These are phyloP conservation scores for Panellus pusillus DNA, from an alignment of 768 basidiomycete genomes.

Conservation along the genomic window DNA sequence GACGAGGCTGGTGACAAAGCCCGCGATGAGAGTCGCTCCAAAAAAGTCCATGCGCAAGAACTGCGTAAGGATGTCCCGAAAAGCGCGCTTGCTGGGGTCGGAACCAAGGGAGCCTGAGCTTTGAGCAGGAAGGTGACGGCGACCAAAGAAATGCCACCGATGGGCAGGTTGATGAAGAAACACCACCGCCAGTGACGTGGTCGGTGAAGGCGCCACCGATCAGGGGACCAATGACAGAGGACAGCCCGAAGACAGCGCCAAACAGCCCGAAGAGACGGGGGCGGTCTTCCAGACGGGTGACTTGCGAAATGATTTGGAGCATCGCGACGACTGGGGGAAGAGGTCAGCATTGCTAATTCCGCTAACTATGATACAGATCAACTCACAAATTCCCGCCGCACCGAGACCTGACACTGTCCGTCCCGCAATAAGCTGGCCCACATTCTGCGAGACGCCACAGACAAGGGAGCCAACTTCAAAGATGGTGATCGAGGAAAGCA, in stretches of 20 bases:
- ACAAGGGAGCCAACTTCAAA: constrained; percentile 22
- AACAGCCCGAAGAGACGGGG: constrained; percentile 29
- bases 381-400: constrained; percentile 32
- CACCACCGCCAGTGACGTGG: constrained; percentile 7
- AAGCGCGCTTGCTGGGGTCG: constrained; percentile 12
- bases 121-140: constrained; percentile 15
- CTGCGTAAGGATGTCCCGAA: constrained; percentile 13
- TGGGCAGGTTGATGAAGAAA: constrained; percentile 21
- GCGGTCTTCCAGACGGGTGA: constrained; percentile 40
- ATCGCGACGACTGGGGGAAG: constrained; percentile 15
- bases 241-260: constrained; percentile 12
- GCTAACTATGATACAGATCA: constrained; percentile 18
- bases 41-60: constrained; percentile 34
- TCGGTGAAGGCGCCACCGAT: not conserved
- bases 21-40: constrained; percentile 37
- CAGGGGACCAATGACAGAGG: constrained; percentile 20
- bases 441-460: constrained; percentile 32
- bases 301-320: constrained; percentile 28
- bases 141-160: constrained; percentile 21
- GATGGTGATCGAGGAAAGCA: constrained; percentile 5
- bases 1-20: constrained; percentile 34
- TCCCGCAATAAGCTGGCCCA: constrained; percentile 8
- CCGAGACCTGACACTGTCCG: constrained; percentile 6
- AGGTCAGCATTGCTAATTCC: too few species aligned
- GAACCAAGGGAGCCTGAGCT: constrained; percentile 18